phyloP scores from a whole-genome alignment of 2,329 filamentous ascomycete species.

The Hypoxylon sp. region DNA sequence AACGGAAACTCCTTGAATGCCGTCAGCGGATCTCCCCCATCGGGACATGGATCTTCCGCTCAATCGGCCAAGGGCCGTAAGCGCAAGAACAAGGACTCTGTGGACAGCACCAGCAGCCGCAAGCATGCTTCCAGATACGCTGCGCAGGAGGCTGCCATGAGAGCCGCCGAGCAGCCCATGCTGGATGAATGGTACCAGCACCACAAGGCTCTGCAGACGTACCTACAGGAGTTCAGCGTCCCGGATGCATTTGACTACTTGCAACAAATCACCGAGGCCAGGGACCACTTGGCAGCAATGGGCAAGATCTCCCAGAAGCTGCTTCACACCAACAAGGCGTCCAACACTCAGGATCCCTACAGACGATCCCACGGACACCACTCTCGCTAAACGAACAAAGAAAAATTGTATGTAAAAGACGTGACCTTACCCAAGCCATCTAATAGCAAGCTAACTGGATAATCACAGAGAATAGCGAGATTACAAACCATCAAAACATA shows the following conservation, averaged over 20 bases:
- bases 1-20: conserved; percentile 51
- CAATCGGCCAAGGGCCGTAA: conserved; percentile 61
- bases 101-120: conserved; percentile 56
- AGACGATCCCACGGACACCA: conserved; percentile 49
- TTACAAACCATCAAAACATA: conserved; percentile 30
- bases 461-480: conserved; percentile 16
- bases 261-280: conserved; percentile 61
- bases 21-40: conserved; percentile 52
- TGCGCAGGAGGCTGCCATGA: conserved; percentile 47
- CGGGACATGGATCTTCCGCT: conserved; percentile 45
- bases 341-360: conserved; percentile 45
- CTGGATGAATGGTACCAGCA: conserved; percentile 68
- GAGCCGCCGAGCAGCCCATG: conserved; percentile 53
- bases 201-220: conserved; percentile 68
- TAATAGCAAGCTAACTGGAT: conserved; percentile 17
- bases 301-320: conserved; percentile 58
- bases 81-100: conserved; percentile 62
- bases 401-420: conserved; percentile 38
- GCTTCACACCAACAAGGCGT: conserved; percentile 46
- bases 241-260: conserved; percentile 63
- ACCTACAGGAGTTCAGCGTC: conserved; percentile 60
- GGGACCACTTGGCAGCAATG: conserved; percentile 61
- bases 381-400: conserved; percentile 49
- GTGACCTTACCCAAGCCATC: background rate
- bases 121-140: conserved; percentile 58